Conservation (phyloP, 306 rosid genomes). For the Pachyrhizus erosus region DNA sequence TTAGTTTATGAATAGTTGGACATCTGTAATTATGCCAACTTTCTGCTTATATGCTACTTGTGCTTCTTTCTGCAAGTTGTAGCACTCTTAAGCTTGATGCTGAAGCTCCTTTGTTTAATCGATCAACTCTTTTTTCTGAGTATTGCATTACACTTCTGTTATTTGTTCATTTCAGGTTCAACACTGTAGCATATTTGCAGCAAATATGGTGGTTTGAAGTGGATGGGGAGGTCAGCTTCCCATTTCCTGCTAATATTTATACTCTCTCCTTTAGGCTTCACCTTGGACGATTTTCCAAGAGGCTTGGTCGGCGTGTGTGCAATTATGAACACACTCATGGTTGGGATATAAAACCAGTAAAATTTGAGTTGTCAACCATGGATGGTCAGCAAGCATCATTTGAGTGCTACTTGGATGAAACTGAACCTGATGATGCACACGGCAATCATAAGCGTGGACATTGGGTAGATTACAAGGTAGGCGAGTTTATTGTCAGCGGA, state of each 20-base stretch:
- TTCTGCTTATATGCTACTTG: slow-evolving; percentile 17
- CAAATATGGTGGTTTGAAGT: slow-evolving; percentile 99
- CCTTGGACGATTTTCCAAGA: slow-evolving; percentile 79
- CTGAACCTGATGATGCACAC: slow-evolving; percentile 52
- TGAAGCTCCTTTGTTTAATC: slow-evolving; percentile 16
- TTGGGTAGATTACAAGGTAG: slow-evolving; percentile 97
- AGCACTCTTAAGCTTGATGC: slow-evolving; percentile 7
- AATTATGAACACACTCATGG: slow-evolving; percentile 90
- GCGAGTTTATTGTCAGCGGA: slow-evolving; percentile 76
- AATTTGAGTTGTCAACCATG: slow-evolving; percentile 69
- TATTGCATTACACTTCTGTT: slow-evolving; percentile 9
- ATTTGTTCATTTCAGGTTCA: slow-evolving; percentile 73
- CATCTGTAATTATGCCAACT: neutral
- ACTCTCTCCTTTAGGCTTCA: slow-evolving; percentile 89
- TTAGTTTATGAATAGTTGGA: slow-evolving; percentile 14
- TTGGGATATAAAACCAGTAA: slow-evolving; percentile 87
- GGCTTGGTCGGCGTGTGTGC: slow-evolving; percentile 86
- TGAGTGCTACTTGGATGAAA: slow-evolving; percentile 75
- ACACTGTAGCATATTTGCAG: slow-evolving; percentile 81
- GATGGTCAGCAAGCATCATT: slow-evolving; percentile 76
- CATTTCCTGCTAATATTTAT: slow-evolving; percentile 82
- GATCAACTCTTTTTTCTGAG: neutral
- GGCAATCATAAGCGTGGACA: slow-evolving; percentile 79
- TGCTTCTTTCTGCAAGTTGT: slow-evolving; percentile 17
- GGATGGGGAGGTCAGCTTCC: slow-evolving; percentile 78